These are phyloP conservation scores for Phytophthora melonis DNA, from an alignment of 352 stramenopile genomes.

Conservation along the genomic window DNA sequence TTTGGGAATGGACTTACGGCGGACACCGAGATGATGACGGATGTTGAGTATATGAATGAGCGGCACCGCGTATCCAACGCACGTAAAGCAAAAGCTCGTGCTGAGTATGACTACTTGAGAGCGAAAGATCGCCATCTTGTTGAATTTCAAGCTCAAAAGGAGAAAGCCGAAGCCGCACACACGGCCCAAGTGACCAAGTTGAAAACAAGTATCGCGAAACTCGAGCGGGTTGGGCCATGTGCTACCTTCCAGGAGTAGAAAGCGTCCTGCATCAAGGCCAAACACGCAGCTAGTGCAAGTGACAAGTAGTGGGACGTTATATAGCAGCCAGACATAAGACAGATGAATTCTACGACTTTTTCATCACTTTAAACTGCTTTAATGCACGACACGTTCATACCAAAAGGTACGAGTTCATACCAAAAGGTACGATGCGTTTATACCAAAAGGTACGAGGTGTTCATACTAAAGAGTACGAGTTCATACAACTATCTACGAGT, in stretches of 20 bases:
- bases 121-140: not conserved
- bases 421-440: not conserved
- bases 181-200: not conserved
- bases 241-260: constrained; percentile 6
- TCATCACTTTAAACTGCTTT: not conserved
- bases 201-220: not conserved
- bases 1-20: not conserved
- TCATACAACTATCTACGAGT: too few species aligned
- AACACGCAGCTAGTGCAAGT: not conserved
- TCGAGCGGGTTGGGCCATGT: not conserved
- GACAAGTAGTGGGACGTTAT: not conserved
- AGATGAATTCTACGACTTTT: constrained; percentile 3
- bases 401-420: constrained; percentile 10
- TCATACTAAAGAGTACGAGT: constrained; percentile 7
- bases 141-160: not conserved
- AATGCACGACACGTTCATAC: not conserved
- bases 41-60: not conserved
- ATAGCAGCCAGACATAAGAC: not conserved
- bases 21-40: not conserved
- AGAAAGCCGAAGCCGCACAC: not conserved
- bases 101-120: not conserved
- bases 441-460: constrained; percentile 1
- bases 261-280: not conserved
- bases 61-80: not conserved
- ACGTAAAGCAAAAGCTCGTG: not conserved